Evolutionary conservation across 495 filamentous ascomycete species (phyloP).

Genomic region (Xylaria castorea): DNA sequence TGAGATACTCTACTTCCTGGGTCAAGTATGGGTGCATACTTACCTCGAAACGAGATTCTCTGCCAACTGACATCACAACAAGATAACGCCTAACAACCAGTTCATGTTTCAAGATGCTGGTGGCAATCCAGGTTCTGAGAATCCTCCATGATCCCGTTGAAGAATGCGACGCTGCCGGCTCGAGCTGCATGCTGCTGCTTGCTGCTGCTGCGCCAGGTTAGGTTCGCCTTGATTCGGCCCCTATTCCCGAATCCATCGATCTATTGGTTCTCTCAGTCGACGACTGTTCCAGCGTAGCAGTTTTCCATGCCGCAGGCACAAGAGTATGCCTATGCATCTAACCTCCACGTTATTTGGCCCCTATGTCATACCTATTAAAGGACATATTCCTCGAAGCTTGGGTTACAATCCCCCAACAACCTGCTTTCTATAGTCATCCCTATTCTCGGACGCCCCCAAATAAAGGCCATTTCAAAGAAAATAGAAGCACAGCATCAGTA

Average conservation of each 20-base stretch:
- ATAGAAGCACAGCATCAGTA: neutral
- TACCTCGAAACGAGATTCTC: conserved; percentile 4
- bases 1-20: neutral
- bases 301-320: neutral
- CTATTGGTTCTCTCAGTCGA: conserved; percentile 16
- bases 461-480: neutral
- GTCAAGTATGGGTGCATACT: neutral
- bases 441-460: conserved; percentile 19
- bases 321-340: conserved; percentile 12
- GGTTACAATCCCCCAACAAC: conserved; percentile 16
- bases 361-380: conserved; percentile 7
- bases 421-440: neutral
- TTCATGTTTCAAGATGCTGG: conserved; percentile 24
- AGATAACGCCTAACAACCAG: conserved; percentile 6
- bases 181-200: conserved; percentile 19
- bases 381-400: conserved; percentile 11
- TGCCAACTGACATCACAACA: conserved; percentile 15
- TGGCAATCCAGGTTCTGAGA: neutral
- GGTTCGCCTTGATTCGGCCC: conserved; percentile 7
- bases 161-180: conserved; percentile 24
- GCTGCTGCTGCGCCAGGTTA: conserved; percentile 7
- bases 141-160: conserved; percentile 20
- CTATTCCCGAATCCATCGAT: conserved; percentile 11
- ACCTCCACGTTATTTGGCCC: neutral
- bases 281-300: neutral